Percentiles rank a stretch among this genome's conserved stretches.
Evolutionary conservation across 441 rosid genomes (phyloP).

Genomic region (Gossypium lobatum): DNA sequence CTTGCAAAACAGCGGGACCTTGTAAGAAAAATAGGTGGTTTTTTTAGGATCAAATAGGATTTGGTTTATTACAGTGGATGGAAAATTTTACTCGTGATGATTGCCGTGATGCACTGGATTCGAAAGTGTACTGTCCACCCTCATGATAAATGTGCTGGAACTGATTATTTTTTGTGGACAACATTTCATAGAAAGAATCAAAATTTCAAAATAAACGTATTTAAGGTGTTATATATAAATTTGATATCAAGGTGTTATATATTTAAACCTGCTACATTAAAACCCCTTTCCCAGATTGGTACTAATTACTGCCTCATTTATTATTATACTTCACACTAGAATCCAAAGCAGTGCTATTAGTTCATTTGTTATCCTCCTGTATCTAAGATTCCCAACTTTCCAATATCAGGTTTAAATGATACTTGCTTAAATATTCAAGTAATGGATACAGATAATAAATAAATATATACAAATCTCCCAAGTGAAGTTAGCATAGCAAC

Average conservation of each 20-base stretch:
- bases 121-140: neutral
- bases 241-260: neutral
- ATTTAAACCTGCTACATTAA: neutral
- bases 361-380: no score
- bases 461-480: neutral
- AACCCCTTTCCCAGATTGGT: neutral
- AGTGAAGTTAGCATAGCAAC: neutral
- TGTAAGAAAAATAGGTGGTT: slow-evolving; percentile 1
- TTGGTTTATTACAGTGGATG: slow-evolving; percentile 3
- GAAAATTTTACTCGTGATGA: neutral
- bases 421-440: neutral
- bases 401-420: neutral
- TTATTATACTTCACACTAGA: neutral
- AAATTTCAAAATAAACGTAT: neutral
- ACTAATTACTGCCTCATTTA: neutral
- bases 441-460: neutral
- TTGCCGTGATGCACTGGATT: neutral
- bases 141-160: slow-evolving; percentile 5
- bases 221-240: neutral
- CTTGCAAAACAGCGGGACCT: slow-evolving; percentile 8
- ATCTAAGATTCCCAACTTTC: no score
- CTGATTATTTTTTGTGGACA: neutral
- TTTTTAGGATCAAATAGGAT: neutral
- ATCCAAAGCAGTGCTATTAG: neutral
- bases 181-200: neutral